Evolutionary conservation across 2,329 filamentous ascomycete species (phyloP).

Genomic region (Colletotrichum chrysophilum): DNA sequence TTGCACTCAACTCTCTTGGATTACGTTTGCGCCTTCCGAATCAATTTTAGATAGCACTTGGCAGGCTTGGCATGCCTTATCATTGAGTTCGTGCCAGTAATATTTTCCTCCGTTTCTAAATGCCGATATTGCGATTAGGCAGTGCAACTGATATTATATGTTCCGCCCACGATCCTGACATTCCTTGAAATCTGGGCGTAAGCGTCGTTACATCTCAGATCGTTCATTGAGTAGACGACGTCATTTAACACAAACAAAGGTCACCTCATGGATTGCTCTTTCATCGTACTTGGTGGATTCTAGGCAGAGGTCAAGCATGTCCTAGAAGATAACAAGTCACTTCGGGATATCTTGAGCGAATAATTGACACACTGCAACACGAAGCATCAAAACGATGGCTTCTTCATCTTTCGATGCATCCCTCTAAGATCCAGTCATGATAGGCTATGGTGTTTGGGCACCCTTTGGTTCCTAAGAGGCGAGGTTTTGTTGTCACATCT

Average conservation of each 20-base stretch:
- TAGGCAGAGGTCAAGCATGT: background rate
- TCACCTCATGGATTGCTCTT: background rate
- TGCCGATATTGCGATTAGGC: background rate
- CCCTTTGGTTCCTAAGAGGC: background rate
- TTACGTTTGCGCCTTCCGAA: background rate
- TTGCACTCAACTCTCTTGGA: background rate
- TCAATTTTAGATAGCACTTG: background rate
- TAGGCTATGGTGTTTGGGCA: background rate
- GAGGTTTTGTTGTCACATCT: fast-evolving
- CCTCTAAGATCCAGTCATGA: background rate
- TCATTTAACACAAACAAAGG: background rate
- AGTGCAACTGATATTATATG: background rate
- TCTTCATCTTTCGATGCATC: background rate
- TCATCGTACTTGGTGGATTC: background rate
- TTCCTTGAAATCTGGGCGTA: background rate
- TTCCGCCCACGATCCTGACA: background rate
- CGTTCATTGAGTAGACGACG: background rate
- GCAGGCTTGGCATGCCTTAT: background rate
- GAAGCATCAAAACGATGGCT: background rate
- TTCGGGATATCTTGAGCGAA: background rate
- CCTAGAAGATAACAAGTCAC: background rate
- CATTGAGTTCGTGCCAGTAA: background rate
- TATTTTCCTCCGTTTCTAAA: background rate
- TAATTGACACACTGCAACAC: background rate
- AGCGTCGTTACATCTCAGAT: background rate